Conservation (phyloP, 805 yeast species). For the Torulaspora gathmanii region DNA sequence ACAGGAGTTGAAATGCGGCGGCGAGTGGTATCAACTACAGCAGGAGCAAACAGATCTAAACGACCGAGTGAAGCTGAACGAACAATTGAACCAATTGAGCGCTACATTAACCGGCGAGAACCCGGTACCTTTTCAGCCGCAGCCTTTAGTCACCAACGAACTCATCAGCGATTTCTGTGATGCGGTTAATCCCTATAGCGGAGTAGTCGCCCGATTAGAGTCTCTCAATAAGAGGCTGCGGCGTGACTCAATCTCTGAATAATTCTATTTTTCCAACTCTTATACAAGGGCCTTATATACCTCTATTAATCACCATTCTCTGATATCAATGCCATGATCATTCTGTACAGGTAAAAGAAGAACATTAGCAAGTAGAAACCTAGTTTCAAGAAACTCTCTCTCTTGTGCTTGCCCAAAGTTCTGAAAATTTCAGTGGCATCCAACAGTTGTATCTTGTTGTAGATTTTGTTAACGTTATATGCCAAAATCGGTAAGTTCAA, state of each 20-base stretch:
- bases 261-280: slow-evolving; percentile 1
- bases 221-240: slow-evolving; percentile 14
- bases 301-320: slow-evolving; percentile 41
- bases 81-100: slow-evolving; percentile 14
- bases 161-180: slow-evolving; percentile 11
- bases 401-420: slow-evolving; percentile 87
- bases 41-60: slow-evolving; percentile 15
- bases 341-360: slow-evolving; percentile 92
- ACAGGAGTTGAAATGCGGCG: slow-evolving; percentile 15
- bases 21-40: slow-evolving; percentile 15
- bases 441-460: slow-evolving; percentile 74
- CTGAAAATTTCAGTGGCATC: slow-evolving; percentile 98
- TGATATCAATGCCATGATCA: slow-evolving; percentile 87
- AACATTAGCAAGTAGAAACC: slow-evolving; percentile 89
- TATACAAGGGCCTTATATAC: slow-evolving; percentile 3
- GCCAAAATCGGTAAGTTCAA: slow-evolving; percentile 79
- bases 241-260: slow-evolving; percentile 1
- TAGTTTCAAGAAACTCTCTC: slow-evolving; percentile 82
- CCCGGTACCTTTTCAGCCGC: neutral
- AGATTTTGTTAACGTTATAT: slow-evolving; percentile 74
- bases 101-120: slow-evolving; percentile 6
- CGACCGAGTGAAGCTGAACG: slow-evolving; percentile 16
- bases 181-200: slow-evolving; percentile 21
- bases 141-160: slow-evolving; percentile 3
- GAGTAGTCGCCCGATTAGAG: slow-evolving; percentile 17